A percentile compares a stretch with the other conserved stretches of the same genome.
Conservation (phyloP, 805 yeast species). For the Myxozyma melibiosi region DNA sequence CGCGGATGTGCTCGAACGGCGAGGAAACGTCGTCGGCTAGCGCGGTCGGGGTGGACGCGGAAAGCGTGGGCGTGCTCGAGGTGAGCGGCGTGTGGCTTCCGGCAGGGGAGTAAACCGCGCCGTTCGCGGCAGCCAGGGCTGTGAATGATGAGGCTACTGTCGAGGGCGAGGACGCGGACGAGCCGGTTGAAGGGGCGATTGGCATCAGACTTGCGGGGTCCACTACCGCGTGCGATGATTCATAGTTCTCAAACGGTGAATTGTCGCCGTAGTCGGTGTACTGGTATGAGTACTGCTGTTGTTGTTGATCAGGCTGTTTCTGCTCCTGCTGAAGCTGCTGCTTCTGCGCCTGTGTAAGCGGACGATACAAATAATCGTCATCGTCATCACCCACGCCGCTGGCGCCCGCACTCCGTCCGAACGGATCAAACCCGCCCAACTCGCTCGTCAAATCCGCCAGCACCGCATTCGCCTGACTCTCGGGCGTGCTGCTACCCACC, state of each 20-base stretch:
- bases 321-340: constrained; percentile 7
- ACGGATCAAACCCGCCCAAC: constrained; percentile 1
- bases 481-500: neutral
- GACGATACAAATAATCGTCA: constrained; percentile 18
- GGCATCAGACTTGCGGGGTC: neutral
- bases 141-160: constrained; percentile 22
- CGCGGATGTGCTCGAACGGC: constrained; percentile 29
- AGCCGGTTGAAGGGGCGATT: constrained; percentile 13
- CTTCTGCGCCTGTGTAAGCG: constrained; percentile 16
- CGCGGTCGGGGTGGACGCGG: neutral
- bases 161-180: constrained; percentile 24
- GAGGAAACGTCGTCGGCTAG: constrained; percentile 11
- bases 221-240: neutral
- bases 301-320: neutral
- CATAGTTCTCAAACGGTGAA: neutral
- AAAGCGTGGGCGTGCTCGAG: neutral
- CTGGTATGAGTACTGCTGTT: neutral
- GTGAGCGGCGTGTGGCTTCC: constrained; percentile 5
- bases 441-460: neutral
- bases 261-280: neutral
- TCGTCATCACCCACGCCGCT: constrained; percentile 7
- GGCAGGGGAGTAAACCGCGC: constrained; percentile 1
- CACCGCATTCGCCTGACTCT: neutral
- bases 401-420: neutral
- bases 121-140: neutral